Base-by-base conservation (phyloP, 352 stramenopile genomes). In the Phytophthora foliorum region DNA sequence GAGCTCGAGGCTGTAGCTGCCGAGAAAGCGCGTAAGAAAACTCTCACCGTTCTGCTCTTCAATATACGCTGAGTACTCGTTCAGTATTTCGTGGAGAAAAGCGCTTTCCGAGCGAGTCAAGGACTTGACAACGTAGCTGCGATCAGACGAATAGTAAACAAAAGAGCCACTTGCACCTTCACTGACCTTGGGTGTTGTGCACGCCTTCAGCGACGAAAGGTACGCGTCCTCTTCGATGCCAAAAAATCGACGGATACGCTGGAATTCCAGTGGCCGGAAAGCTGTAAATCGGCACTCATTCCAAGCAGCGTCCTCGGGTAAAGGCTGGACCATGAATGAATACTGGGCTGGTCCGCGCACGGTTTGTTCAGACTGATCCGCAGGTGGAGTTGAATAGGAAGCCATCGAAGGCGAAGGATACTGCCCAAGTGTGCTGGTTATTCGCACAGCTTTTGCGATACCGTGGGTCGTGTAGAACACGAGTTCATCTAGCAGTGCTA, bases 61-160 rank as follows among this genome's bases (percentile, higher is more conserved):
- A 44, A 97, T 72, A 64, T 96, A 90, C 6, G 66, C 54, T 17
- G 75, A 74, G 63, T 96, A 97, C 9, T 58, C 55, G 24, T 82
- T 78, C 16, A 97, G 61, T 25, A 97, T 92, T 3, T 63, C 72
- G 42, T 89, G 75, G 2, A 97, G 67, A 45, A 92, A 93, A 13
- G 50, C 29, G 46, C 78, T 85, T 54, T 97, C 90, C 16, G 78
- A 63, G 7, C 57, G 41, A 1, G 74, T 88, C 6, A 95, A 68
- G 8, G 85, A 93, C 64, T 96, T 97, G 32, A 95, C 86, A 14
- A 97, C 84, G 65, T 81, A 94, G 42, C 80, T 83, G n/a, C 80
- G 77, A 67, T 95, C 85, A 17, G 62, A 75, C 3, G 88, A 94
- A 58, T 90, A 95, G 42, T 94, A 97, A 42, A 96, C 86, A 72